Conservation (phyloP, 2,329 filamentous ascomycete species). For the Hysterium pulicare region DNA sequence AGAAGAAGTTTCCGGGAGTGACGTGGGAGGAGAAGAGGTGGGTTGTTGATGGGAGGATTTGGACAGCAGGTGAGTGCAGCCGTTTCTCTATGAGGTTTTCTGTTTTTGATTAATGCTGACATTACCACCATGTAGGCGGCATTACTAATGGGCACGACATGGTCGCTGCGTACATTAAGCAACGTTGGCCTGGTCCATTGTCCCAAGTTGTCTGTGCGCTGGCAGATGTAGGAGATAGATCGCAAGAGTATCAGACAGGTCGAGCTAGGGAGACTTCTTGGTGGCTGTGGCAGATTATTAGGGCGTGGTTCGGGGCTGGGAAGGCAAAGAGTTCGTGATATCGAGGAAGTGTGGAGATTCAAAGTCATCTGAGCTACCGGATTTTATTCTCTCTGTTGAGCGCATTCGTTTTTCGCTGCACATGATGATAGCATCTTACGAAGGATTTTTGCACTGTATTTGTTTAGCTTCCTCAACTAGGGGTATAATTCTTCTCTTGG, state of each 20-base stretch:
- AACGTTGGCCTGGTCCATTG: conserved; percentile 20
- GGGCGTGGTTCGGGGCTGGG: conserved; percentile 1
- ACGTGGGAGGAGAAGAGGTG: conserved; percentile 17
- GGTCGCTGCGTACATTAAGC: conserved; percentile 14
- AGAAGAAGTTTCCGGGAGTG: conserved; percentile 12
- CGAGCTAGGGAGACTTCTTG: background rate
- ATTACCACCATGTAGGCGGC: conserved; percentile 9
- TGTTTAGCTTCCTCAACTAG: too few relatives aligned
- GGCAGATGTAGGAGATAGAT: conserved; percentile 31
- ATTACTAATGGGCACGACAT: conserved; percentile 22
- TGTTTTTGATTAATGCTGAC: background rate
- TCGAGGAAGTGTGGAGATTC: background rate
- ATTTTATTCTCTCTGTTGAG: too few relatives aligned
- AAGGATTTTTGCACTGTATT: too few relatives aligned
- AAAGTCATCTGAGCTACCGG: too few relatives aligned
- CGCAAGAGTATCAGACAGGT: conserved; percentile 19
- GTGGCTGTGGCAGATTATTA: conserved; percentile 3
- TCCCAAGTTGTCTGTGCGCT: conserved; percentile 32
- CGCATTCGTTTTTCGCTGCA: too few relatives aligned
- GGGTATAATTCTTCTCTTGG: too few relatives aligned
- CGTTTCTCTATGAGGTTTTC: background rate
- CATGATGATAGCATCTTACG: too few relatives aligned
- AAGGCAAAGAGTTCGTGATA: background rate
- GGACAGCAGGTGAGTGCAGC: conserved; percentile 18
- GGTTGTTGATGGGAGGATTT: conserved; percentile 13